Evolutionary conservation across 148 eudicot species (phyloP).

Genomic region (Camellia japonica): DNA sequence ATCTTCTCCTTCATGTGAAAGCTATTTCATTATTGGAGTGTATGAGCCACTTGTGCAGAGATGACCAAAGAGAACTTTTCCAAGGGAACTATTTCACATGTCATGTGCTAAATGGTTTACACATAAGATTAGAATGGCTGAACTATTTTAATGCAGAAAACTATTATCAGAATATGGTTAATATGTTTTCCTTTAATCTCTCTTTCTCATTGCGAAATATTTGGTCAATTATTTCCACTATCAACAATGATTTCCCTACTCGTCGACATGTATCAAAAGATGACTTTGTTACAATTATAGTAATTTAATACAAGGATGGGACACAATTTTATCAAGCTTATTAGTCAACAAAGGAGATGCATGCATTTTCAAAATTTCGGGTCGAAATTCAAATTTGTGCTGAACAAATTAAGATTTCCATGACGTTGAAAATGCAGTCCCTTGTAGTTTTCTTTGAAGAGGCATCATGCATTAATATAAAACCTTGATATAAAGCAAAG

Average conservation of each 20-base stretch:
- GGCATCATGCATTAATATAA: not conserved
- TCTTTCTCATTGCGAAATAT: not conserved
- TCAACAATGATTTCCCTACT: not conserved
- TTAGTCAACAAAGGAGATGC: not conserved
- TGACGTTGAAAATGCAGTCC: not conserved
- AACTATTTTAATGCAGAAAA: not conserved
- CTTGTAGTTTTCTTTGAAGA: not conserved
- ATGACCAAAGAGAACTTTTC: not conserved
- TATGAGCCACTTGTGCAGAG: not conserved
- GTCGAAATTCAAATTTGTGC: not conserved
- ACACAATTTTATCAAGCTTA: not conserved
- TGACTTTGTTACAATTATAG: not conserved
- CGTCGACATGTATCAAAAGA: not conserved
- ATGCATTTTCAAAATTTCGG: not conserved
- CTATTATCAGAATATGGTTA: not conserved
- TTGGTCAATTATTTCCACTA: not conserved
- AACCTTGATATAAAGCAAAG: not conserved
- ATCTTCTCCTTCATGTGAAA: conserved; percentile 17
- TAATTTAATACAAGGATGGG: not conserved
- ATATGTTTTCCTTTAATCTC: not conserved
- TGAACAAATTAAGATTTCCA: not conserved
- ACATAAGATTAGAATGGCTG: not conserved
- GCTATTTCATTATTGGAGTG: not conserved
- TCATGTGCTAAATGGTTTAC: not conserved
- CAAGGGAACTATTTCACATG: not conserved